phyloP scores from a whole-genome alignment of 116 monocot genomes.

The Papilionanthe hybrid region DNA sequence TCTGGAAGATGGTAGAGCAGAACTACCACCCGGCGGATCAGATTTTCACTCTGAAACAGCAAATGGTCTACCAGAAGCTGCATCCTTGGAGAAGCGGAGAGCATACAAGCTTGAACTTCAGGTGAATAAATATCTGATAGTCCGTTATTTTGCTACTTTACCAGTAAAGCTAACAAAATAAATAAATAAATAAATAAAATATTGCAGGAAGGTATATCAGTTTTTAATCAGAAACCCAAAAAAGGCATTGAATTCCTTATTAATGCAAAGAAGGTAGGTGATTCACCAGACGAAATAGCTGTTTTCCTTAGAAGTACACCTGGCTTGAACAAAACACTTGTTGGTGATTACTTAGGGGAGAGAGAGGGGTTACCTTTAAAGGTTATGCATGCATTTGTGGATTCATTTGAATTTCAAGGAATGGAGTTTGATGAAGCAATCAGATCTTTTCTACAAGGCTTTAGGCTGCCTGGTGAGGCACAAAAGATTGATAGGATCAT shows the following conservation, averaged over 20 bases:
- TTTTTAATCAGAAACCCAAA: constrained; percentile 89
- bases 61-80: constrained; percentile 59
- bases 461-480: constrained; percentile 92
- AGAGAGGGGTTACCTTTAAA: constrained; percentile 80
- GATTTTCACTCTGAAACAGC: constrained; percentile 58
- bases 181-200: neutral
- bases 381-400: constrained; percentile 96
- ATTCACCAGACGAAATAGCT: constrained; percentile 80
- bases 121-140: constrained; percentile 23
- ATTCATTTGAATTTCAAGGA: constrained; percentile 91
- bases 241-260: constrained; percentile 90
- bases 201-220: constrained; percentile 84
- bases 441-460: constrained; percentile 70
- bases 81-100: constrained; percentile 77
- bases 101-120: constrained; percentile 96
- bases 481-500: constrained; percentile 94
- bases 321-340: constrained; percentile 72
- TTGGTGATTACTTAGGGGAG: constrained; percentile 92
- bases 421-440: constrained; percentile 93
- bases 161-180: neutral
- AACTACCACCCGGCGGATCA: constrained; percentile 51
- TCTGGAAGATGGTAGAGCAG: constrained; percentile 39
- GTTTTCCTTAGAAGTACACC: constrained; percentile 71
- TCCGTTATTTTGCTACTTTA: neutral
- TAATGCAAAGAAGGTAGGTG: constrained; percentile 68